Evolutionary conservation across 495 filamentous ascomycete species (phyloP).

Genomic region (Physcia stellaris): DNA sequence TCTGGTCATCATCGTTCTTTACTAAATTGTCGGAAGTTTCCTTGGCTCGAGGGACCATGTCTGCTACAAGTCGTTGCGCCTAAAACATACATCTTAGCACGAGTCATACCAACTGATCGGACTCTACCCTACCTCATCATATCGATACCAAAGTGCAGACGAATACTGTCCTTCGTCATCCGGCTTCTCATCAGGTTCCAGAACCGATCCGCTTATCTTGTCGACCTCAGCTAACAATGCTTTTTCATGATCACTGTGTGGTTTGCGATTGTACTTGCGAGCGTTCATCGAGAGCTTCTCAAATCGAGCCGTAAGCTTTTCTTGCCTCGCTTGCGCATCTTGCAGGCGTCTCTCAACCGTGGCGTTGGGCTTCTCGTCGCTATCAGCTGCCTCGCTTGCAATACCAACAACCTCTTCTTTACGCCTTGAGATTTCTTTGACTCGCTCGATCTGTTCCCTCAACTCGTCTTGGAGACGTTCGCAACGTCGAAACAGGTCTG

Average conservation of each 20-base stretch:
- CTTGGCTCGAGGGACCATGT: conserved; percentile 12
- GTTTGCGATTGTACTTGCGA: conserved; percentile 38
- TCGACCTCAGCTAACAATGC: conserved; percentile 54
- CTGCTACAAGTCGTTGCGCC: too few species aligned
- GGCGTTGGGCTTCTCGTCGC: conserved; percentile 21
- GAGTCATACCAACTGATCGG: too few species aligned
- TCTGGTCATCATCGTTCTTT: conserved; percentile 4
- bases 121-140: conserved; percentile 31
- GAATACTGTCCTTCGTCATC: conserved; percentile 19
- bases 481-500: conserved; percentile 70
- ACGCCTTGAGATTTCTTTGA: conserved; percentile 36
- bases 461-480: conserved; percentile 60
- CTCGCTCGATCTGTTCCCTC: conserved; percentile 51
- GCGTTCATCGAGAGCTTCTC: conserved; percentile 51
- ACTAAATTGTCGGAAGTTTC: conserved; percentile 5
- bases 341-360: conserved; percentile 45
- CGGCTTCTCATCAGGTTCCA: conserved; percentile 13
- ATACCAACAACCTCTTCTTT: conserved; percentile 21
- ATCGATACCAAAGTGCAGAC: conserved; percentile 26
- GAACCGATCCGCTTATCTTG: conserved; percentile 27
- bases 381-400: conserved; percentile 44
- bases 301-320: conserved; percentile 44
- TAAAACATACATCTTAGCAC: too few species aligned
- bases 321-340: conserved; percentile 42
- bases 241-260: conserved; percentile 62